Evolutionary conservation across 1,284 basidiomycete species (phyloP).

Genomic region (Ganoderma lingzhi): DNA sequence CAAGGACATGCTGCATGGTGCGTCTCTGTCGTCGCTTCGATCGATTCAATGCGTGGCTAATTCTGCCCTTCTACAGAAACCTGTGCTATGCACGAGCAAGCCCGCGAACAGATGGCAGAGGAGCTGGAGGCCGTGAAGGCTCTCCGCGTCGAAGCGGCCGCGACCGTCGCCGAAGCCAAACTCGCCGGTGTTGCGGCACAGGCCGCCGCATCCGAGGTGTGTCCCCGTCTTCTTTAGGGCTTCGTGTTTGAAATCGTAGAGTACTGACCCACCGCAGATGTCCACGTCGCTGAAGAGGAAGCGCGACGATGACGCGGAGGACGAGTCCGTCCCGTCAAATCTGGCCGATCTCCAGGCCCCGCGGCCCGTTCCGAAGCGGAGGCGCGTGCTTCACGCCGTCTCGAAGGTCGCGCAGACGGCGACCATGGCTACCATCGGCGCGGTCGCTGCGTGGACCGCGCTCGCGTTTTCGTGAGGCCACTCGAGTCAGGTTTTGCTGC

Average conservation of each 20-base stretch:
- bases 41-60: neutral
- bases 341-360: neutral
- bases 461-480: conserved; percentile 55
- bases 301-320: conserved; percentile 36
- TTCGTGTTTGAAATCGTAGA: neutral
- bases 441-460: conserved; percentile 72
- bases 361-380: conserved; percentile 44
- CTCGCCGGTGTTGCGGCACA: conserved; percentile 37
- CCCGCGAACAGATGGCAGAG: conserved; percentile 42
- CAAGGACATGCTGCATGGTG: conserved; percentile 33
- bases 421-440: conserved; percentile 66
- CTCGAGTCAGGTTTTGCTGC: neutral
- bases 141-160: conserved; percentile 42
- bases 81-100: conserved; percentile 42
- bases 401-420: conserved; percentile 59
- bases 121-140: conserved; percentile 43
- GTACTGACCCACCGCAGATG: conserved; percentile 35
- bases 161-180: conserved; percentile 37
- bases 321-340: conserved; percentile 13
- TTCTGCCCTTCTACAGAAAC: conserved; percentile 39
- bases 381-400: conserved; percentile 53
- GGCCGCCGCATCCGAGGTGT: conserved; percentile 37
- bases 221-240: neutral
- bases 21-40: neutral
- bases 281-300: conserved; percentile 44